Percentiles rank a stretch among this genome's conserved stretches.
Conservation (phyloP, 768 basidiomycete species). For the Stropharia rugosoannulata region DNA sequence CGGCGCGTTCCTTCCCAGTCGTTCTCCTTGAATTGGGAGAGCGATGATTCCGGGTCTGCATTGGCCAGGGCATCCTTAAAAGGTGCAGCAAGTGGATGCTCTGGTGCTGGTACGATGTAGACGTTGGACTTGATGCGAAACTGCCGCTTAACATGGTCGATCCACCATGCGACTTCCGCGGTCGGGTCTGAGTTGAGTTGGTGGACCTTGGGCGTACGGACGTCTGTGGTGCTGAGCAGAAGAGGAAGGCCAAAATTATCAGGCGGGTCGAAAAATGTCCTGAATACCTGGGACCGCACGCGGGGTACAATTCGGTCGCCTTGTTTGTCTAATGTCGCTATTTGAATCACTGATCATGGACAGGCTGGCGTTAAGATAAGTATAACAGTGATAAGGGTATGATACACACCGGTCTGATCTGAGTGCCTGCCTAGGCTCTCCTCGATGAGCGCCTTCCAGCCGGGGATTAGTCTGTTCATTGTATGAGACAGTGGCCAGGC, state of each 20-base stretch:
- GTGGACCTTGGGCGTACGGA: slow-evolving; percentile 65
- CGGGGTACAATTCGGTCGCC: slow-evolving; percentile 38
- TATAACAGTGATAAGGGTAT: not conserved
- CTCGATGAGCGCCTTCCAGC: slow-evolving; percentile 48
- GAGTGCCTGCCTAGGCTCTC: slow-evolving; percentile 38
- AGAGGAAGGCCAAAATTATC: slow-evolving; percentile 50
- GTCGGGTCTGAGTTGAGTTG: slow-evolving; percentile 50
- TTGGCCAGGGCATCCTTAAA: slow-evolving; percentile 27
- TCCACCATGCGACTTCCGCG: slow-evolving; percentile 77
- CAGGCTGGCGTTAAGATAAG: not conserved
- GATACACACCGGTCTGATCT: slow-evolving; percentile 36
- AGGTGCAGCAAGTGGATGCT: slow-evolving; percentile 32
- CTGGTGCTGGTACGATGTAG: slow-evolving; percentile 52
- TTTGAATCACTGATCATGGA: slow-evolving; percentile 50
- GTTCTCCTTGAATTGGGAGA: slow-evolving; percentile 35
- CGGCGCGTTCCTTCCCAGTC: slow-evolving; percentile 69
- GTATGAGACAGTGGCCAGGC: not conserved
- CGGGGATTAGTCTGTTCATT: slow-evolving; percentile 24
- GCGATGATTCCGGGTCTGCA: slow-evolving; percentile 13
- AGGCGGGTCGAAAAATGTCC: slow-evolving; percentile 50
- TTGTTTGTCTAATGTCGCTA: slow-evolving; percentile 52
- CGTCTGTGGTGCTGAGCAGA: slow-evolving; percentile 67
- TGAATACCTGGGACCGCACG: slow-evolving; percentile 67
- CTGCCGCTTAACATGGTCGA: slow-evolving; percentile 63
- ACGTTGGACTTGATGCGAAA: slow-evolving; percentile 66